phyloP scores from a whole-genome alignment of 768 basidiomycete species.

The Boletales sp. region DNA sequence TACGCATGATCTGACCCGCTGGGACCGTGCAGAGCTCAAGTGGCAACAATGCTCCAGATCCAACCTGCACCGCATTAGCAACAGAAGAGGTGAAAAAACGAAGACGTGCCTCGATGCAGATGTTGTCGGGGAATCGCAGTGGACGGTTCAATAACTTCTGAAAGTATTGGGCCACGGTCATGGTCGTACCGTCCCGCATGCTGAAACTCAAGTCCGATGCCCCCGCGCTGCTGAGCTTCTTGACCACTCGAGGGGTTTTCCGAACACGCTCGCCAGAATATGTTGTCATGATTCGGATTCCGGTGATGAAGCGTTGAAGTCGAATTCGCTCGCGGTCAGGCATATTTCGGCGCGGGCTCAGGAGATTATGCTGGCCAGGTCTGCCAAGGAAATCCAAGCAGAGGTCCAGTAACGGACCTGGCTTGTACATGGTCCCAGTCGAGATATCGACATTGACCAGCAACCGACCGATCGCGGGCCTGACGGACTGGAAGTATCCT shows the following conservation, averaged over 20 bases:
- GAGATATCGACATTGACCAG: slow-evolving; percentile 77
- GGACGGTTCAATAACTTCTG: slow-evolving; percentile 45
- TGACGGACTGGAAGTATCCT: slow-evolving; percentile 77
- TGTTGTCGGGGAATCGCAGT: slow-evolving; percentile 56
- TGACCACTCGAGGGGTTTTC: slow-evolving; percentile 56
- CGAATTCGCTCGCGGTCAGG: slow-evolving; percentile 50
- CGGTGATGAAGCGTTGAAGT: slow-evolving; percentile 54
- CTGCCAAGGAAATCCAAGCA: slow-evolving; percentile 53
- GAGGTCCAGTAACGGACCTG: slow-evolving; percentile 55
- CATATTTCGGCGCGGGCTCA: slow-evolving; percentile 41
- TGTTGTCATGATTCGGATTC: slow-evolving; percentile 46
- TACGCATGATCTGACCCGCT: slow-evolving; percentile 67
- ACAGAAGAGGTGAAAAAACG: slow-evolving; percentile 13
- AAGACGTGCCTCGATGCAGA: slow-evolving; percentile 62
- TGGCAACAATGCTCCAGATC: slow-evolving; percentile 58
- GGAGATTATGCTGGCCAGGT: slow-evolving; percentile 25
- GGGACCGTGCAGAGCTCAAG: slow-evolving; percentile 64
- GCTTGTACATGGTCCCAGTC: slow-evolving; percentile 71
- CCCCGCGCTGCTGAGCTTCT: slow-evolving; percentile 51
- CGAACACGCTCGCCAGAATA: slow-evolving; percentile 35
- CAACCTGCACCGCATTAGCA: slow-evolving; percentile 42
- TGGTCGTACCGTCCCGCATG: slow-evolving; percentile 50
- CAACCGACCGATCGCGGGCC: slow-evolving; percentile 61
- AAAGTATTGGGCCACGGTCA: slow-evolving; percentile 66
- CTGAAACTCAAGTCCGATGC: slow-evolving; percentile 55